Evolutionary conservation across 1,139 yeast species (phyloP), one percentile per base, ranked within the genome.

Genomic region (Oligophagozyma castellii): DNA sequence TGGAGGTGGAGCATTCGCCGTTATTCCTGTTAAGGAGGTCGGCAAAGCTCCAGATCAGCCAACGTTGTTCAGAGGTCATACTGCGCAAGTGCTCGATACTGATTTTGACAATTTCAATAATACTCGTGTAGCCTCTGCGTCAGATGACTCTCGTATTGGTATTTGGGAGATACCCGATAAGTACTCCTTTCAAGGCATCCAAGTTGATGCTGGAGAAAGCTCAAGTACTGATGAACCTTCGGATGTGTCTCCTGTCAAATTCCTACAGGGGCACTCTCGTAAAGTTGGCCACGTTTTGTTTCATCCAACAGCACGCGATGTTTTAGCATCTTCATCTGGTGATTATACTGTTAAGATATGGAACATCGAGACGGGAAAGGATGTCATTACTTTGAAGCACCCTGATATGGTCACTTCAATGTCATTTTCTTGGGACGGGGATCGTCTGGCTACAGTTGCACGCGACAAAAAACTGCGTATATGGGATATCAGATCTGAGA

Each of bases 1-100:
- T 5, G 96, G 96, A 25, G 96, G 96, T 37, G 98, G 98, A 31
- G 92, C 96, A 0, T 86, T 89, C 62, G 95, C 94, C 1, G 78
- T 89, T 11, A 73, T 89, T 33, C 98, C 98, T 2, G 61, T 81
- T 18, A 50, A 55, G 6, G 95, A 86, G 54, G 76, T 72, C 12
- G 96, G 96, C n/a, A 89, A 84, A 54, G 75, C 89, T 6, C 96
- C 95, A 4, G 98, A 89, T 46, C 72, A 78, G 36, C 89, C 84
- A 27, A 89, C 96, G 2, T 65, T 89, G 43, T 89, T 86, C 55
- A 71, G 95, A 46, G 98, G 98, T 12, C 96, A 89, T 54, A 79
- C 89, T 29, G 95, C 94, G 6, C 78, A 93, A 5, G 95, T 89
- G 15, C 65, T 86, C 44, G 98, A 89, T 53, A 86, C 96, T 0